Evolutionary conservation across 257 asterid species (phyloP).

Genomic region (Nicotiana undulata): DNA sequence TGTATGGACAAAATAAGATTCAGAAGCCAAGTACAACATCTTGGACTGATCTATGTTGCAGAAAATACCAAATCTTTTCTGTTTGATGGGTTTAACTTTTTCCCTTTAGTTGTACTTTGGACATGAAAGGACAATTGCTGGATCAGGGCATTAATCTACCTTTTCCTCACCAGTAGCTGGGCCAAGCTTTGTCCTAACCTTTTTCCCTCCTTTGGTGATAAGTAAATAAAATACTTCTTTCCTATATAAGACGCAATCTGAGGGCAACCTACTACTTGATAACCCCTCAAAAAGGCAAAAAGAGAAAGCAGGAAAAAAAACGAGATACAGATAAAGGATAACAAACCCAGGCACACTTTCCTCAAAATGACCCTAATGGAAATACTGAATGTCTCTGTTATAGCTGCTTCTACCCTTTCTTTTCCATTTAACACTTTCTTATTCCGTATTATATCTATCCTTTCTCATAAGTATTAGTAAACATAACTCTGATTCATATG

Average conservation of each 20-base stretch:
- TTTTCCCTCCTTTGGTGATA: neutral
- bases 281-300: neutral
- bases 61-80: too few species aligned
- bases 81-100: too few species aligned
- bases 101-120: neutral
- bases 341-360: neutral
- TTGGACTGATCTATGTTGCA: neutral
- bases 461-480: neutral
- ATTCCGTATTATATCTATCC: neutral
- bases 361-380: slow-evolving; percentile 1
- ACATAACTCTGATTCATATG: neutral
- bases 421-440: neutral
- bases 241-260: neutral
- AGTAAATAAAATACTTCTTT: neutral
- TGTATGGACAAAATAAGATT: too few species aligned
- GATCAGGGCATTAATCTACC: neutral
- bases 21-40: neutral
- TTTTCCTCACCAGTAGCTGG: neutral
- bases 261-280: neutral
- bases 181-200: neutral
- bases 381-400: neutral
- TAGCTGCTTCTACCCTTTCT: neutral
- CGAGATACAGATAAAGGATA: neutral
- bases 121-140: neutral
- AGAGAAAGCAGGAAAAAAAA: neutral